phyloP scores from a whole-genome alignment of 2,329 filamentous ascomycete species.

The Fusarium keratoplasticum region DNA sequence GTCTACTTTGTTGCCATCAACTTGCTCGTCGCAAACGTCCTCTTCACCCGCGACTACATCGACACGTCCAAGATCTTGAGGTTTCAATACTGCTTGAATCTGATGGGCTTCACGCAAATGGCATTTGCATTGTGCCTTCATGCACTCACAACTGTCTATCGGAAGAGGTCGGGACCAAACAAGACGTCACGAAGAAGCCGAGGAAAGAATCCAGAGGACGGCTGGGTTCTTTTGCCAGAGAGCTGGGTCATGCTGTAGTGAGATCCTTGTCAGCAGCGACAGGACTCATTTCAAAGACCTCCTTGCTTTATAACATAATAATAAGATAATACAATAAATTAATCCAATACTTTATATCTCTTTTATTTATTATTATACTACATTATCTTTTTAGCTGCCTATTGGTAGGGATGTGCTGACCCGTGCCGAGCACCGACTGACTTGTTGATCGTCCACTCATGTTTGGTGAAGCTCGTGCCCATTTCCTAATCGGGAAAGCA shows the following conservation, averaged over 20 bases:
- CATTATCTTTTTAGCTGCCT: not conserved
- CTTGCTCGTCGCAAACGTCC: not conserved
- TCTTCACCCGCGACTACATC: not conserved
- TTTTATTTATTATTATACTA: not conserved
- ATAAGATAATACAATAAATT: not conserved
- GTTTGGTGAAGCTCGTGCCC: conserved; percentile 4
- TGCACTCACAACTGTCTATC: not conserved
- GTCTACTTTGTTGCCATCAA: not conserved
- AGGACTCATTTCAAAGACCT: not conserved
- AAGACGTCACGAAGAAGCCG: not conserved
- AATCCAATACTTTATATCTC: not conserved
- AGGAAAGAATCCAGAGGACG: not conserved
- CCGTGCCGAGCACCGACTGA: not conserved
- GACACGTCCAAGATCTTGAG: not conserved
- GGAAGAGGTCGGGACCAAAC: not conserved
- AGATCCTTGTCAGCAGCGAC: not conserved
- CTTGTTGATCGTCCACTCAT: not conserved
- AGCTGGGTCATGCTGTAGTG: not conserved
- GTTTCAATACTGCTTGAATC: not conserved
- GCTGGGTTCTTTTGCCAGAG: not conserved
- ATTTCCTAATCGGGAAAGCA: conserved; percentile 31
- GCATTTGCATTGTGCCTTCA: not conserved
- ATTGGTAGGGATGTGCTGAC: not conserved
- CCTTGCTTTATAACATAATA: not conserved
- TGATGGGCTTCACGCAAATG: not conserved